Conservation (phyloP, 1,284 basidiomycete species). For the Puccinia novopanici region DNA sequence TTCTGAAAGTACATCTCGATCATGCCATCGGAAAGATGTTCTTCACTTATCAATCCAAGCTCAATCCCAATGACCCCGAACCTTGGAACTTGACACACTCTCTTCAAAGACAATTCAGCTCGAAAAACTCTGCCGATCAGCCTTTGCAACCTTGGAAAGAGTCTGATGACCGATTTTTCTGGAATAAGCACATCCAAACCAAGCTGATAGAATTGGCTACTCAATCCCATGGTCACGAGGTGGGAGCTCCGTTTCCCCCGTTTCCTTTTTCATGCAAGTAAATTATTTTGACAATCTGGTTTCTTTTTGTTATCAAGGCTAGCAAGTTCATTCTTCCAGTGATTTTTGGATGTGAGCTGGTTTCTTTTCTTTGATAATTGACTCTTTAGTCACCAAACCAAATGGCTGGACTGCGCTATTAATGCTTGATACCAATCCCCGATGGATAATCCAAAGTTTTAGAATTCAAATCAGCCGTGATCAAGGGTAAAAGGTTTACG, state of each 20-base stretch:
- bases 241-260: not conserved
- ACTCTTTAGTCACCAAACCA: conserved; percentile 24
- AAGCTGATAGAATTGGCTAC: conserved; percentile 41
- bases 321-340: conserved; percentile 46
- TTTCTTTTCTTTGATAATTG: not conserved
- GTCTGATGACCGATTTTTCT: conserved; percentile 49
- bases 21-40: conserved; percentile 37
- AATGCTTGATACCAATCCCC: too few species aligned
- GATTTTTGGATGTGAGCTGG: conserved; percentile 73
- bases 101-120: too few species aligned
- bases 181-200: conserved; percentile 40
- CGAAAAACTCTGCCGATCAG: not conserved
- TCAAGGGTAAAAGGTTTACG: conserved; percentile 78
- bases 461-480: conserved; percentile 74
- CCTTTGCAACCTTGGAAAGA: conserved; percentile 28
- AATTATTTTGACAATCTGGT: not conserved
- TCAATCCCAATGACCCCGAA: conserved; percentile 21
- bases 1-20: conserved; percentile 46
- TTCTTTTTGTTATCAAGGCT: not conserved
- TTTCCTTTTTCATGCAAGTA: not conserved
- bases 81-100: conserved; percentile 46
- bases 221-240: conserved; percentile 22
- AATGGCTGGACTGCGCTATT: too few species aligned
- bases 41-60: conserved; percentile 38
- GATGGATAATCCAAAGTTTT: conserved; percentile 65